phyloP scores from a whole-genome alignment of 2,329 filamentous ascomycete species.

The Aspergillus spinulosporus region DNA sequence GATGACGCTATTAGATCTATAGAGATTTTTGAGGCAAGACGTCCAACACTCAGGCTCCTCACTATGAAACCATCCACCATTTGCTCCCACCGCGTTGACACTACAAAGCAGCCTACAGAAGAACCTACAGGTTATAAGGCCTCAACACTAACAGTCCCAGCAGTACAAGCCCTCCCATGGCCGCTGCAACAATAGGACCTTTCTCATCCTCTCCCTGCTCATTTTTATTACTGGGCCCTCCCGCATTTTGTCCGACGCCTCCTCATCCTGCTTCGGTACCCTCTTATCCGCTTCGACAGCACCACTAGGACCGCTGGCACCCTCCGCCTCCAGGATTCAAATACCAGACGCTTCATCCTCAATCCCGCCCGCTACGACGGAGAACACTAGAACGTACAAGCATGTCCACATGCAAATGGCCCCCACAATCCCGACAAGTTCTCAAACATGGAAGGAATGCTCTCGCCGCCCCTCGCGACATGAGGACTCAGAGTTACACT shows the following conservation, averaged over 20 bases:
- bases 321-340: neutral
- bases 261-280: neutral
- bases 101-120: neutral
- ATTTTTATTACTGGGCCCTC: conserved; percentile 12
- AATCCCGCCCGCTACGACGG: neutral
- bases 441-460: conserved; percentile 1
- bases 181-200: conserved; percentile 7
- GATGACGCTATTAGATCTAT: too few species aligned
- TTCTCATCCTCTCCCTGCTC: conserved; percentile 7
- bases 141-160: neutral
- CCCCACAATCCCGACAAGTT: neutral
- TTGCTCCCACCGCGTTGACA: neutral
- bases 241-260: conserved; percentile 6
- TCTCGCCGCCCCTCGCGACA: conserved; percentile 10
- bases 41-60: neutral
- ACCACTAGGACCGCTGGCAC: neutral
- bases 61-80: neutral
- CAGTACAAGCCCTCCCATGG: conserved; percentile 10
- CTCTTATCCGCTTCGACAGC: neutral
- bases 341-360: neutral
- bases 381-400: neutral
- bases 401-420: neutral
- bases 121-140: neutral
- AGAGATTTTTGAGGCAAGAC: neutral
- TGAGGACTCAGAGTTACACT: conserved; percentile 4